phyloP scores from a whole-genome alignment of 805 yeast species.

The Yarrowia alimentaria region DNA sequence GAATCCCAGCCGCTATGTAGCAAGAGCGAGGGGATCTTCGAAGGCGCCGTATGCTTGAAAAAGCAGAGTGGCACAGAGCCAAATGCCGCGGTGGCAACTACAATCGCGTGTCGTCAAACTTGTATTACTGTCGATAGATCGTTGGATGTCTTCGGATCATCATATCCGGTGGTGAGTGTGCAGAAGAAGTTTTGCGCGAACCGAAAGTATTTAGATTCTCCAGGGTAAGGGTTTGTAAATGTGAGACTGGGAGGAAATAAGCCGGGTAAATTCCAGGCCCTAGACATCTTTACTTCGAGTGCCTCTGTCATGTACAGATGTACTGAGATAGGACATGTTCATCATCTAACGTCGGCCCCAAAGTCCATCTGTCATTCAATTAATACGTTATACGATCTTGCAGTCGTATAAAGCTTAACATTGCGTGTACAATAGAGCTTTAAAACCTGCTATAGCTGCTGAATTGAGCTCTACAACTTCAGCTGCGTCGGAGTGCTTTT shows the following conservation, averaged over 20 bases:
- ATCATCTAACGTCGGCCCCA: too few relatives aligned
- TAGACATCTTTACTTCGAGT: too few relatives aligned
- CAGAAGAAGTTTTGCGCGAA: not conserved
- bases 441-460: too few relatives aligned
- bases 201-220: too few relatives aligned
- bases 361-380: too few relatives aligned
- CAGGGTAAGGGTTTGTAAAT: constrained; percentile 18
- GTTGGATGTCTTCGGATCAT: not conserved
- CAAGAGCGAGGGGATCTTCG: constrained; percentile 32
- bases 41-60: constrained; percentile 11
- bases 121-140: constrained; percentile 24
- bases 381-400: too few relatives aligned
- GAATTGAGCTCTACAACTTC: too few relatives aligned
- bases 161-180: not conserved
- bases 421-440: too few relatives aligned
- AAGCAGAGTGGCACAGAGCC: not conserved
- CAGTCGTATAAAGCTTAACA: too few relatives aligned
- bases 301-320: not conserved
- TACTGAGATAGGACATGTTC: too few relatives aligned
- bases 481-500: too few relatives aligned
- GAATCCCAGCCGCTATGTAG: constrained; percentile 31
- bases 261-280: constrained; percentile 6
- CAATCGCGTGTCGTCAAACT: constrained; percentile 25
- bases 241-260: constrained; percentile 6
- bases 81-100: too few relatives aligned